Conservation (phyloP, 805 yeast genomes). For the Dipodascopsis uninucleata region DNA sequence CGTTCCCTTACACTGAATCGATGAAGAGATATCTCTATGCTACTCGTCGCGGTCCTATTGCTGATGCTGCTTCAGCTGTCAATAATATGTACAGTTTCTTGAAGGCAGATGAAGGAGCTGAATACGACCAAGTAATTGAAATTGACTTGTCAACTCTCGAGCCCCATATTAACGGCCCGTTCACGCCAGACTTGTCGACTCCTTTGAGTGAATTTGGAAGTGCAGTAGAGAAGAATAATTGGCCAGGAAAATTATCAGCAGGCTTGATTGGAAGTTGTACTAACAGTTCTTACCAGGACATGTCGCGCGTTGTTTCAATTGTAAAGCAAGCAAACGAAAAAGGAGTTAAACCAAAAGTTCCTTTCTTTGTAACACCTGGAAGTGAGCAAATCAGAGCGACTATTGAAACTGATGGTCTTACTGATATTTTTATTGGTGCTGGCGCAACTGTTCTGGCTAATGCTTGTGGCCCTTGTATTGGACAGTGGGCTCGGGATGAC, state of each 20-base stretch:
- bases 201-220: constrained; percentile 85
- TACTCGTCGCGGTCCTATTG: constrained; percentile 80
- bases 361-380: constrained; percentile 95
- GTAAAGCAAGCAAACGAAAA: constrained; percentile 84
- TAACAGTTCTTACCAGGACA: constrained; percentile 96
- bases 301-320: constrained; percentile 93
- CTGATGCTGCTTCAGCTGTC: constrained; percentile 72
- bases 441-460: constrained; percentile 95
- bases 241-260: constrained; percentile 92
- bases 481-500: constrained; percentile 97
- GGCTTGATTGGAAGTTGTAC: constrained; percentile 99
- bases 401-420: constrained; percentile 92
- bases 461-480: constrained; percentile 99
- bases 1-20: constrained; percentile 92
- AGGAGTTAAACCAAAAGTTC: constrained; percentile 87
- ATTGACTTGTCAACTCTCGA: constrained; percentile 84
- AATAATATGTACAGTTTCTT: constrained; percentile 52
- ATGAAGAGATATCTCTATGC: constrained; percentile 83
- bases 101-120: constrained; percentile 86
- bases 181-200: constrained; percentile 96
- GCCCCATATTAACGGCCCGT: constrained; percentile 97
- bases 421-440: constrained; percentile 79
- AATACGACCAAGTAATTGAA: constrained; percentile 90
- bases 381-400: constrained; percentile 98
- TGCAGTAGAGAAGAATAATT: constrained; percentile 75